Conservation (phyloP, 2,329 filamentous ascomycete species). For the Penicillium thymicola region DNA sequence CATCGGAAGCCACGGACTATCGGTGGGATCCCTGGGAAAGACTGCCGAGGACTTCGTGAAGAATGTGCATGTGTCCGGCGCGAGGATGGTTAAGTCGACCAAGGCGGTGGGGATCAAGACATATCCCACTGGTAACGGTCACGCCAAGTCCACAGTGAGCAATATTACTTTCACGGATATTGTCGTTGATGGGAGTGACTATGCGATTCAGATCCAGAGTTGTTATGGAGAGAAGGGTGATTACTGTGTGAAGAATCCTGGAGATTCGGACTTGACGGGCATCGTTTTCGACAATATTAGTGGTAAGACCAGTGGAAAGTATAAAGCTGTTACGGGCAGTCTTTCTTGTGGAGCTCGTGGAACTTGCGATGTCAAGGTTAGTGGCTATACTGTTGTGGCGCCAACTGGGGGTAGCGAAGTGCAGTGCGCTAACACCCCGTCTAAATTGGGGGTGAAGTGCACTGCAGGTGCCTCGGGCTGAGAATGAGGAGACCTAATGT, state of each 20-base stretch:
- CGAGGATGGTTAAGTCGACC: constrained; percentile 41
- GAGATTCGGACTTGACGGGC: constrained; percentile 33
- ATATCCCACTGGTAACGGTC: constrained; percentile 39
- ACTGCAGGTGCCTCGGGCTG: constrained; percentile 36
- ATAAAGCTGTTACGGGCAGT: constrained; percentile 37
- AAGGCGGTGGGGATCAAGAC: constrained; percentile 50
- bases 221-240: constrained; percentile 40
- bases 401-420: constrained; percentile 33
- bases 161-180: constrained; percentile 45
- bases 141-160: constrained; percentile 39
- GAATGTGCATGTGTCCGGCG: constrained; percentile 43
- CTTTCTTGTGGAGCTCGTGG: constrained; percentile 40
- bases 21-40: constrained; percentile 48
- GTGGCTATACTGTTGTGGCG: constrained; percentile 34
- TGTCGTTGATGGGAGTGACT: constrained; percentile 39
- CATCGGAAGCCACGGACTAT: constrained; percentile 48
- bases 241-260: constrained; percentile 39
- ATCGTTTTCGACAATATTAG: constrained; percentile 39
- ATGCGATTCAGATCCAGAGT: constrained; percentile 48
- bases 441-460: constrained; percentile 32
- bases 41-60: constrained; percentile 41
- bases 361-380: constrained; percentile 39
- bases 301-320: constrained; percentile 39
- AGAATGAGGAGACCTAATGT: not conserved
- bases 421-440: constrained; percentile 36